Percentiles rank a stretch among this genome's conserved stretches.
Evolutionary conservation across 805 yeast species (phyloP).

Genomic region (Starmerella vitae): DNA sequence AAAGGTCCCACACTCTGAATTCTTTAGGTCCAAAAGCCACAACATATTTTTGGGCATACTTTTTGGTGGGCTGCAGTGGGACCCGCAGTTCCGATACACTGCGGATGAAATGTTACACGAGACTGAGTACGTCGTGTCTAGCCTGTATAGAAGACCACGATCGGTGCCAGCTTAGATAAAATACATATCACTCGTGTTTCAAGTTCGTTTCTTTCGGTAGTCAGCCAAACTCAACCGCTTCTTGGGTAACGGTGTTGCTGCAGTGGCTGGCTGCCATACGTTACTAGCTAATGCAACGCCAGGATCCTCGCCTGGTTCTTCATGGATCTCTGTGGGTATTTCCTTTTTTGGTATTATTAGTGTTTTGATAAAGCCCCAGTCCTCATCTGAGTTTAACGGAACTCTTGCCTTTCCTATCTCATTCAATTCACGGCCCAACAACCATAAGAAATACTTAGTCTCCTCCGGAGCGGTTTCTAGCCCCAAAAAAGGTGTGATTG

Average conservation of each 20-base stretch:
- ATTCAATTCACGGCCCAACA: conserved; percentile 3
- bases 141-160: not conserved
- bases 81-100: conserved; percentile 36
- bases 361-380: conserved; percentile 7
- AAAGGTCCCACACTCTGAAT: not conserved
- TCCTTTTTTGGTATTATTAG: not conserved
- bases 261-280: conserved; percentile 16
- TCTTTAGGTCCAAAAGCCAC: conserved; percentile 18
- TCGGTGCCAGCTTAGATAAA: too few species aligned
- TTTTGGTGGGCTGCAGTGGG: conserved; percentile 52
- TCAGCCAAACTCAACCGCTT: conserved; percentile 20
- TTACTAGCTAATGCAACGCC: conserved; percentile 3
- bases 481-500: conserved; percentile 40
- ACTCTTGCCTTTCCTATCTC: not conserved
- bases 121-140: not conserved
- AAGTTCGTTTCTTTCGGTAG: conserved; percentile 15
- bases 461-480: not conserved
- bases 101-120: conserved; percentile 10
- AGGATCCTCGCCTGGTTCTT: not conserved
- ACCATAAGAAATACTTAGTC: conserved; percentile 7
- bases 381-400: conserved; percentile 6
- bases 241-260: conserved; percentile 12
- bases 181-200: not conserved
- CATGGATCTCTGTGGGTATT: not conserved
- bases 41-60: conserved; percentile 9